A percentile compares a stretch with the other conserved stretches of the same genome.
phyloP scores from a whole-genome alignment of 1,284 basidiomycete genomes.

The Veloporphyrellus conicus region DNA sequence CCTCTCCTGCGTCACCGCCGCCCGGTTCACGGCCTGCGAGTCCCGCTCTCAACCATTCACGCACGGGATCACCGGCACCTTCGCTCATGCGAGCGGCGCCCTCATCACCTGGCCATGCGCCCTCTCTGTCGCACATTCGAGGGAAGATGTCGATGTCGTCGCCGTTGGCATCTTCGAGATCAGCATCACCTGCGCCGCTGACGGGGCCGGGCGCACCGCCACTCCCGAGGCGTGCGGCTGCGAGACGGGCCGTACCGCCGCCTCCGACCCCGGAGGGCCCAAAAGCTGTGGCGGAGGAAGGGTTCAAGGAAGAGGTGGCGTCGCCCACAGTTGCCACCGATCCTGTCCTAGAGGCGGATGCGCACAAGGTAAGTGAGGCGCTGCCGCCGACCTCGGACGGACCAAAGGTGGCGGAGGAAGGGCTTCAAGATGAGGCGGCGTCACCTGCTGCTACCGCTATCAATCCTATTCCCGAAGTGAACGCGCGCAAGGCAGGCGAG shows the following conservation, averaged over 20 bases:
- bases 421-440: slow-evolving; percentile 1
- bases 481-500: no score
- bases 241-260: slow-evolving; percentile 24
- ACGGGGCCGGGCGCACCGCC: slow-evolving; percentile 21
- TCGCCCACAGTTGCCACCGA: no score
- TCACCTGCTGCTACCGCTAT: no score
- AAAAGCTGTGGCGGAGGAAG: slow-evolving; percentile 2
- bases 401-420: slow-evolving; percentile 2
- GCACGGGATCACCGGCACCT: slow-evolving; percentile 22
- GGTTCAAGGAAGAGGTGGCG: slow-evolving; percentile 2
- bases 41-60: slow-evolving; percentile 25
- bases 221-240: slow-evolving; percentile 28
- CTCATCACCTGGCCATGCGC: slow-evolving; percentile 10
- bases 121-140: slow-evolving; percentile 12
- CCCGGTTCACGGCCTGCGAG: slow-evolving; percentile 23
- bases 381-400: slow-evolving; percentile 13
- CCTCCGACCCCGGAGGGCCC: slow-evolving; percentile 13
- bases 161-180: slow-evolving; percentile 20
- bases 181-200: slow-evolving; percentile 19
- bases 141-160: slow-evolving; percentile 21
- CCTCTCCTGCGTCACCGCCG: slow-evolving; percentile 23
- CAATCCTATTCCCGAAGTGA: no score
- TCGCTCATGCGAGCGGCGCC: slow-evolving; percentile 13
- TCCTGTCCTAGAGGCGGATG: no score
- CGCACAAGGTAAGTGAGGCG: slow-evolving; percentile 6